Evolutionary conservation across 306 rosid species (phyloP), one percentile per base, ranked within the genome.

Genomic region (Cicer arietinum): DNA sequence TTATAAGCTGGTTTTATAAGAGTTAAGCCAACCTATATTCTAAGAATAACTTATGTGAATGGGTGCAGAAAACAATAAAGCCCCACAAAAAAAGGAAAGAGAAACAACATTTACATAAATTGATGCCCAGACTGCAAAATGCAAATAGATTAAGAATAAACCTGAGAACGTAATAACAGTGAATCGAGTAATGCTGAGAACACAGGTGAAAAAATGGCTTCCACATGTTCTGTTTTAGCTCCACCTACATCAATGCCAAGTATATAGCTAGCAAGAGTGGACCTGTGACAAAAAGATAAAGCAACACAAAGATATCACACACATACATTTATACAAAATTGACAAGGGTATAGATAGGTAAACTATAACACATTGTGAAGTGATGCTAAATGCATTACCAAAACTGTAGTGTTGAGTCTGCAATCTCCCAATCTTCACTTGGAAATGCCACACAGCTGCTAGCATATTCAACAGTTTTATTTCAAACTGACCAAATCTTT

Each of bases 341-440:
- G 69, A 76, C 53, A 65, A 42, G 47, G 59, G 63, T 43, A 69
- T 6, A 68, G 50, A 62, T 67, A 39, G 56, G 53, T 41, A 52
- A 62, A 64, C 77, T 48, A 16, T 61, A 51, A 44, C 20, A 64
- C 75, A 25, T 43, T 75, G 48, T 44, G 63, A 75, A 75, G 42
- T 68, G 69, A 44, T 41, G 13, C 46, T 42, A 75, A 79, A 81
- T 57, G 69, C 70, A 76, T 80, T 94, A 94, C 98, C 98, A 94
- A 85, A 94, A 91, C 82, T 89, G 98, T 67, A 94, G 83, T 43
- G 98, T 90, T 58, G 96, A 88, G 86, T 94, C 98, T 44, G 98
- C 91, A 79, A 88, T 88, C 90, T 94, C 98, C 98, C 97, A 94
- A 77, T 91, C 98, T 82, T 88, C 97, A 87, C 92, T 79, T 59